phyloP scores from a whole-genome alignment of 2,329 filamentous ascomycete genomes.

The Pseudopithomyces chartarum region DNA sequence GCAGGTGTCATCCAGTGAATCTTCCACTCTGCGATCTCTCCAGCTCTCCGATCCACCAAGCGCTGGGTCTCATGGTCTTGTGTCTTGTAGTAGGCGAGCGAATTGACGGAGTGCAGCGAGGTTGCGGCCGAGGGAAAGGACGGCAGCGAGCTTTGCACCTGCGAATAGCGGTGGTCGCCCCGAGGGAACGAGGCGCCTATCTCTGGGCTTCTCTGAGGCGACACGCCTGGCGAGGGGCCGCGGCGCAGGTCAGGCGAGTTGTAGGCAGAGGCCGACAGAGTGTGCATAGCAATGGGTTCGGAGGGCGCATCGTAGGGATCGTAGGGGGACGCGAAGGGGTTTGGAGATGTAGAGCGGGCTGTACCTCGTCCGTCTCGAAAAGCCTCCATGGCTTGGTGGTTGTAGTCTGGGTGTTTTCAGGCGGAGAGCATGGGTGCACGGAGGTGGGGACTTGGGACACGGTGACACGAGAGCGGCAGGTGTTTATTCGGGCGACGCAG shows the following conservation, averaged over 20 bases:
- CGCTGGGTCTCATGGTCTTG: conserved; percentile 39
- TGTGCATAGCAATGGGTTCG: conserved; percentile 38
- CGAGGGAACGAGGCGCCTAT: conserved; percentile 22
- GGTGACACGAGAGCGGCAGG: not conserved
- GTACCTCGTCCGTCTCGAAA: conserved; percentile 22
- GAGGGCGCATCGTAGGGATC: conserved; percentile 32
- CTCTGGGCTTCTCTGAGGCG: conserved; percentile 16
- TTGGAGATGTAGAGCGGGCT: conserved; percentile 32
- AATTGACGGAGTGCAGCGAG: conserved; percentile 30
- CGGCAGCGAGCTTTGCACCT: conserved; percentile 18
- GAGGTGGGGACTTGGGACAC: not conserved
- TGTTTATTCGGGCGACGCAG: not conserved
- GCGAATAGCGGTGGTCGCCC: conserved; percentile 22
- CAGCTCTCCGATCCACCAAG: conserved; percentile 37
- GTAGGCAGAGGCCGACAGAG: conserved; percentile 11
- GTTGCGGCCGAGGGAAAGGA: conserved; percentile 22
- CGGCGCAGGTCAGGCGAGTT: conserved; percentile 17
- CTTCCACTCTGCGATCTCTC: conserved; percentile 42
- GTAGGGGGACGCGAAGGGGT: conserved; percentile 25
- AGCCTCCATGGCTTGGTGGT: conserved; percentile 25
- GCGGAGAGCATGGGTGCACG: not conserved
- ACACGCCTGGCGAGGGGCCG: conserved; percentile 15
- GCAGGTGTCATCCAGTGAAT: conserved; percentile 43
- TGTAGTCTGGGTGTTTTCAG: not conserved
- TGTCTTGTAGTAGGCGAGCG: conserved; percentile 31